Conservation (phyloP, 1,284 basidiomycete species). For the Cryptococcus neoformans region DNA sequence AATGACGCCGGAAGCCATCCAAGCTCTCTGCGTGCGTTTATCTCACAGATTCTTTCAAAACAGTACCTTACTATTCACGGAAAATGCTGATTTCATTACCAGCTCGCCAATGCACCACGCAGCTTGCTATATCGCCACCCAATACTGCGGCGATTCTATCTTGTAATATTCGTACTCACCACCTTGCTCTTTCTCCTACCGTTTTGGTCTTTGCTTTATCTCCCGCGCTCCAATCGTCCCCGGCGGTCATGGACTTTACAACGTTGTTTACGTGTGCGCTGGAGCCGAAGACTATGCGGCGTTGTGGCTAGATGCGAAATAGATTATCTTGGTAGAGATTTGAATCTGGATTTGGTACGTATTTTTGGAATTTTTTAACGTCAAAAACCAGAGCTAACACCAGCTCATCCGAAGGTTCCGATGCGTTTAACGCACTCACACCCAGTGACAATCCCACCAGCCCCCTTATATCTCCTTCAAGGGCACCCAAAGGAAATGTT, state of each 20-base stretch:
- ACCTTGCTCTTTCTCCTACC: slow-evolving; percentile 35
- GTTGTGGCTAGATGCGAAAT: slow-evolving; percentile 43
- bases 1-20: slow-evolving; percentile 26
- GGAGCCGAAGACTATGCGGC: slow-evolving; percentile 30
- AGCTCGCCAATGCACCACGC: slow-evolving; percentile 30
- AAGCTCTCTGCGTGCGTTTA: slow-evolving; percentile 16
- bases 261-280: slow-evolving; percentile 36
- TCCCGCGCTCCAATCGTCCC: slow-evolving; percentile 28
- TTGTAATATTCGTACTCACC: slow-evolving; percentile 28
- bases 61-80: slow-evolving; percentile 2
- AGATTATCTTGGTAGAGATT: slow-evolving; percentile 40
- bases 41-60: background rate
- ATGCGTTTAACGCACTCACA: slow-evolving; percentile 29
- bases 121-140: slow-evolving; percentile 28
- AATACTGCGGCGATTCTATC: slow-evolving; percentile 34
- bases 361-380: background rate
- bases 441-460: slow-evolving; percentile 32
- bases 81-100: background rate
- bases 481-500: slow-evolving; percentile 33
- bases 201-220: slow-evolving; percentile 31
- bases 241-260: slow-evolving; percentile 32
- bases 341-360: slow-evolving; percentile 29
- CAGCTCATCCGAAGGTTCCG: slow-evolving; percentile 22
- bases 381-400: background rate
- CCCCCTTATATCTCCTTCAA: slow-evolving; percentile 25